Conservation (phyloP, 2,329 filamentous ascomycete species). For the Aureobasidium sp. region DNA sequence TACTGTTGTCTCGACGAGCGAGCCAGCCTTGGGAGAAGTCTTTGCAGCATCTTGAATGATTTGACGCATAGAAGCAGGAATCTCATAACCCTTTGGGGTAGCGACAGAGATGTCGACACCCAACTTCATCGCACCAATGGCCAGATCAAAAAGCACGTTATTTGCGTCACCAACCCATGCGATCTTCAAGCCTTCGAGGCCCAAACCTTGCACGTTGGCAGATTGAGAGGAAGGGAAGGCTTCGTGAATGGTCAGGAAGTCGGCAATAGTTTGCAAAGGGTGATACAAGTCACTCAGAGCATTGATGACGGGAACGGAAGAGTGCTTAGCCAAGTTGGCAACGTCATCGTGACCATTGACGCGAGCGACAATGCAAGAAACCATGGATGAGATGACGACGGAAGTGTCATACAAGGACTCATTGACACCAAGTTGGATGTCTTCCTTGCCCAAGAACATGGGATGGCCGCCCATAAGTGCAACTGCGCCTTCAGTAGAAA, state of each 20-base stretch:
- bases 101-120: slow-evolving; percentile 82
- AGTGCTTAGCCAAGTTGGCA: slow-evolving; percentile 39
- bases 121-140: slow-evolving; percentile 77
- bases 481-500: slow-evolving; percentile 88
- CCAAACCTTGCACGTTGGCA: slow-evolving; percentile 43
- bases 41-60: slow-evolving; percentile 59
- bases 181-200: slow-evolving; percentile 75
- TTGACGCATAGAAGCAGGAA: slow-evolving; percentile 64
- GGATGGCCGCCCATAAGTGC: slow-evolving; percentile 82
- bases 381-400: slow-evolving; percentile 76
- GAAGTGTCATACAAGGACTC: slow-evolving; percentile 92
- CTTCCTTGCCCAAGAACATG: slow-evolving; percentile 93
- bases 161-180: slow-evolving; percentile 97
- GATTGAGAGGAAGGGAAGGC: slow-evolving; percentile 43
- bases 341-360: slow-evolving; percentile 45
- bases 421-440: slow-evolving; percentile 95
- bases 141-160: slow-evolving; percentile 91
- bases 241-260: slow-evolving; percentile 86
- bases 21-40: slow-evolving; percentile 51
- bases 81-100: slow-evolving; percentile 74
- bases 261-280: slow-evolving; percentile 87
- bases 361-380: slow-evolving; percentile 40
- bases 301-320: slow-evolving; percentile 42
- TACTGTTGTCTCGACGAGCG: slow-evolving; percentile 63
- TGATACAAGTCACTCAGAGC: slow-evolving; percentile 81